Evolutionary conservation across 2,329 filamentous ascomycete species (phyloP), one percentile per base, ranked within the genome.

Genomic region (Ophiostoma ips): DNA sequence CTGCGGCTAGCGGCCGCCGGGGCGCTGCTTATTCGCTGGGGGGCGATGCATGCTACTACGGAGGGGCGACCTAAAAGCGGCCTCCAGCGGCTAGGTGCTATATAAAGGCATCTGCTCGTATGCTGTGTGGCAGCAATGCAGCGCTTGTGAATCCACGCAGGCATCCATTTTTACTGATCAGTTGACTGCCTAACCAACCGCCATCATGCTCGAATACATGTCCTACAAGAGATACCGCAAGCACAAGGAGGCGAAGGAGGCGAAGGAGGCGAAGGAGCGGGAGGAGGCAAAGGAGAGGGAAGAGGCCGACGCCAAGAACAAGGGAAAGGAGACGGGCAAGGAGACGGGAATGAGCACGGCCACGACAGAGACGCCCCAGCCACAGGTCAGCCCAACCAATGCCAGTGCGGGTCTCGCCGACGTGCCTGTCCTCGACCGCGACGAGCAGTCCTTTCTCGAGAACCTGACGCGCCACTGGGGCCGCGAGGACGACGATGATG

Each of bases 361-460:
- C 8, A 9, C n/a, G 24, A 18, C 24, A 19, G 18, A 16, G 34
- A 48, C 21, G 21, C 19, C 11, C 60, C 24, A 31, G 24, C 13
- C 21, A 15, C 24, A 34, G 9, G 31, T 12, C n/a, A n/a, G n/a
- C n/a, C n/a, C n/a, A n/a, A n/a, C n/a, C n/a, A n/a, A n/a, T n/a
- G n/a, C n/a, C n/a, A n/a, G n/a, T 34, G 10, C 9, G 10, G 12
- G n/a, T n/a, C n/a, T 21, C 3, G 19, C 13, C 37, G 19, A 30
- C 24, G 24, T 43, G 43, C 72, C 73, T 1, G 64, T 82, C 30
- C 68, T 82, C 41, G 67, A 72, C 53, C 65, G 66, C 40, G 74
- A 76, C 36, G 77, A 82, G 60, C 75, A 80, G 62, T 62, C 65
- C 16, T 82, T 81, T 62, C 68, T 82, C 43, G 67, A 72, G 58